Evolutionary conservation across 495 filamentous ascomycete species (phyloP), one percentile per base, ranked within the genome.

Genomic region (Pseudoneurospora amorphoporcata): DNA sequence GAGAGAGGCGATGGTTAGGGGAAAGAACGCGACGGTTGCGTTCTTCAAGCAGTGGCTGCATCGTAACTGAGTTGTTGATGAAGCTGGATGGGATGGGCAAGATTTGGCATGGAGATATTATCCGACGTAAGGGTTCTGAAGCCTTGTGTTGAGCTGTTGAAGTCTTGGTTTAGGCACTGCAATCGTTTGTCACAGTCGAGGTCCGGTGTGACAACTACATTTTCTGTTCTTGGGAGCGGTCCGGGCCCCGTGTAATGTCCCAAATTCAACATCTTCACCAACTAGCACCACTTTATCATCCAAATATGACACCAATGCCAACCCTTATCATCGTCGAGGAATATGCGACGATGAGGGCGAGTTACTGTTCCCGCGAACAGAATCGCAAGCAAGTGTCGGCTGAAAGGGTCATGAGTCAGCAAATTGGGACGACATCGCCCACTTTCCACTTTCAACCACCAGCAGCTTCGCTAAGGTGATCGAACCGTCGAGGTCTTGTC

Each of bases 1-100:
- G 81, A 79, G 80, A 69, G 74, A 80, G 37, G 86, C 80, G 8
- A 82, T 88, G 81, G 82, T 78, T 8, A 77, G 82, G 40, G 86
- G 78, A 0, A 88, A 87, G 82, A 80, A 82, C 69, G 80, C 77
- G 3, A 81, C 80, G 9, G 83, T 83, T 2, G 75, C 70, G 23
- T 88, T 84, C 83, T 79, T 86, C 40, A 78, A 74, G 73, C 76
- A 84, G 76, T 81, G 74, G 40, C 53, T 83, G 68, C 75, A 76
- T 41, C 29, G 29, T 65, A 65, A 35, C 14, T 65, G 53, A 65
- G 53, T 35, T 35, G 72, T 69, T 38, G 41, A 69, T 12, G 41
- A 61, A 61, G 1, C 9, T 29, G 47, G 19, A 23, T 29, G 0
- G 3, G 29, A 65, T 17, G 3, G 2, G 53, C 29, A 17, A 35